These are phyloP conservation scores for Microsporum ferrugineum DNA, from an alignment of 2,329 filamentous ascomycete genomes.

Conservation along the genomic window DNA sequence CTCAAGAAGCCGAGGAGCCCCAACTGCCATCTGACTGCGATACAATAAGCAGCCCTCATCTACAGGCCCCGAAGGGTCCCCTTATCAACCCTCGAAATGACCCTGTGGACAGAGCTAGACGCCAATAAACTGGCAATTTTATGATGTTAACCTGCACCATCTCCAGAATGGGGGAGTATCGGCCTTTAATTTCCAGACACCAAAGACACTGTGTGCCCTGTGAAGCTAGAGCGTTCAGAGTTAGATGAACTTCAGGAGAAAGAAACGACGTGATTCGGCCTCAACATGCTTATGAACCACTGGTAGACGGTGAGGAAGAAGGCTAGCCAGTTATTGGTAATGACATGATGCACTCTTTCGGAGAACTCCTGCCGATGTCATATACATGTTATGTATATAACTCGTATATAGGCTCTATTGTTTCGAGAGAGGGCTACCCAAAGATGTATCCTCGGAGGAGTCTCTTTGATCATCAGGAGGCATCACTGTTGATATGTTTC, in stretches of 20 bases:
- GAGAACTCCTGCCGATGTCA: too few species aligned
- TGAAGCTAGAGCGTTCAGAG: not conserved
- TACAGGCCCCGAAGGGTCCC: too few species aligned
- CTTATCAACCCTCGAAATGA: too few species aligned
- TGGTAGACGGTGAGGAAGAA: too few species aligned
- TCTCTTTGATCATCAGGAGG: not conserved
- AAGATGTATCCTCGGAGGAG: not conserved
- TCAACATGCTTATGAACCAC: too few species aligned
- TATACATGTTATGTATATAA: too few species aligned
- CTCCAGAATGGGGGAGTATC: not conserved
- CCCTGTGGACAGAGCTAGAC: not conserved
- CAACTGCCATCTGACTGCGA: conserved; percentile 7
- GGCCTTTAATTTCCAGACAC: not conserved
- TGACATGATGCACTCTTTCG: too few species aligned
- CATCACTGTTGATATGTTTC: not conserved
- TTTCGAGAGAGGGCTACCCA: too few species aligned
- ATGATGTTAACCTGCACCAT: not conserved
- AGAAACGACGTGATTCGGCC: not conserved
- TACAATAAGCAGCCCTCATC: not conserved
- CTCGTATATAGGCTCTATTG: too few species aligned
- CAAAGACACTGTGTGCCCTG: not conserved
- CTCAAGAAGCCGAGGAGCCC: conserved; percentile 4
- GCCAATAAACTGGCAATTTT: not conserved
- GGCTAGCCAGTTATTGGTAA: too few species aligned
- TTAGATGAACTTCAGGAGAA: not conserved